Evolutionary conservation across 1,139 yeast genomes (phyloP).

Genomic region (Protomyces inundatus): DNA sequence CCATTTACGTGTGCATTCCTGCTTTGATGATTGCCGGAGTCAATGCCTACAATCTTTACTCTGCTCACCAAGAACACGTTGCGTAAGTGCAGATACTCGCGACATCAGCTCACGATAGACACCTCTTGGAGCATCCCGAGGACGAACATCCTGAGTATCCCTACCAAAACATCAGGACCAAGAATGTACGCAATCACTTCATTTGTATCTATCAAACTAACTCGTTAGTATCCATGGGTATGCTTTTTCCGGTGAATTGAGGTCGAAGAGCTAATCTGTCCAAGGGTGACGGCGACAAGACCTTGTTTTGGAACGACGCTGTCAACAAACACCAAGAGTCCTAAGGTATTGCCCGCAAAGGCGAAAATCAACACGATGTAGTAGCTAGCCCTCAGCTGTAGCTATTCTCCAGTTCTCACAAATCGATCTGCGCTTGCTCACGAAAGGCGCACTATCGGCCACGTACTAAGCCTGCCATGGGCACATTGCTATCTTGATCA

Average conservation of each 20-base stretch:
- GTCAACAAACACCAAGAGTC: slow-evolving; percentile 65
- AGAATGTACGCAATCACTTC: slow-evolving; percentile 44
- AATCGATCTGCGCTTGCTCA: background rate
- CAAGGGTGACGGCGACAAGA: slow-evolving; percentile 97
- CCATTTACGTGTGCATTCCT: slow-evolving; percentile 75
- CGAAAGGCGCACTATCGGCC: background rate
- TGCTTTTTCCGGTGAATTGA: too few species aligned
- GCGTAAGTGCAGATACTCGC: slow-evolving; percentile 47
- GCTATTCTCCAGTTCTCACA: background rate
- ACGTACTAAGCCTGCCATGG: background rate
- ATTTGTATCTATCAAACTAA: background rate
- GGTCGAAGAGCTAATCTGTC: background rate
- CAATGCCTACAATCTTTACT: slow-evolving; percentile 75
- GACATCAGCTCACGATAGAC: slow-evolving; percentile 27
- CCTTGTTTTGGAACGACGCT: slow-evolving; percentile 91
- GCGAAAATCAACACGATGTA: background rate
- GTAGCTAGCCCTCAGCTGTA: background rate
- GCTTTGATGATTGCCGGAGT: slow-evolving; percentile 68
- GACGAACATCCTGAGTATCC: slow-evolving; percentile 55
- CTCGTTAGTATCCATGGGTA: too few species aligned
- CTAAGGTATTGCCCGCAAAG: background rate
- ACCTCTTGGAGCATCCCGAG: slow-evolving; percentile 30
- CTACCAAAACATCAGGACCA: slow-evolving; percentile 81
- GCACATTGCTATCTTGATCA: background rate
- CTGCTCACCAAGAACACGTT: slow-evolving; percentile 85